Base-by-base conservation (phyloP, 139 green algal species). In the Micromonas pusilla region DNA sequence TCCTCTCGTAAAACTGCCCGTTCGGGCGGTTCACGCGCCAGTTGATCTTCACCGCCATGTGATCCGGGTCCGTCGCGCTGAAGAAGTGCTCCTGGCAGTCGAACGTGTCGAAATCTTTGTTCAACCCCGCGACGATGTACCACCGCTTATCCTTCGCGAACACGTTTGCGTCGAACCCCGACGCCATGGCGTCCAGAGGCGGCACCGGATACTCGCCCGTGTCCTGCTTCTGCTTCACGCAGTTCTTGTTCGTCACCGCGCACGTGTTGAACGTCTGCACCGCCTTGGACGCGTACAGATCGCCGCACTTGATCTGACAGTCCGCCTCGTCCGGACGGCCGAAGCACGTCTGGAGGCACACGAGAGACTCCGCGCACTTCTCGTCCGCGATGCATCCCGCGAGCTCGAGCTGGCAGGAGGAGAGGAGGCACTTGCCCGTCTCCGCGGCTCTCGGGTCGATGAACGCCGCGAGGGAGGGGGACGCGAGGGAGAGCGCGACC, bases 91-190 rank as follows among this genome's bases (percentile, higher is more conserved):
- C 79, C 83, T 97, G 92, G 83, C 92, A 97, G 81, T 92, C 86
- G 64, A 96, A 97, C 0, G 73, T 90, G 82, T 97, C 92, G 76
- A 97, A 97, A 26, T 93, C 82, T 2, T 84, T 86, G 80, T 97
- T 97, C 26, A 91, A 83, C 0, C 92, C 92, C 3, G 88, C 89
- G 9, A 87, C 91, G 79, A 97, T 97, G 86, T 91, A 97, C 92
- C 92, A 97, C 1, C 86, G 72, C 2, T 91, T 91, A 70, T 90
- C 77, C 37, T 75, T 75, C 21, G 21, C 38, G 76, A 96, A 91
- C 4, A 79, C 73, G n/a, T 76, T 77, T n/a, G 88, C 54, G 74
- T 92, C 84, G 64, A 95, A 96, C 20, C 83, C 73, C 9, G 71
- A 36, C 23, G 81, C 80, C 2, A 87, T 63, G 32, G 72, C 77